These are phyloP conservation scores for Fusarium sp. DNA, from an alignment of 2,329 filamentous ascomycete genomes.

Conservation along the genomic window DNA sequence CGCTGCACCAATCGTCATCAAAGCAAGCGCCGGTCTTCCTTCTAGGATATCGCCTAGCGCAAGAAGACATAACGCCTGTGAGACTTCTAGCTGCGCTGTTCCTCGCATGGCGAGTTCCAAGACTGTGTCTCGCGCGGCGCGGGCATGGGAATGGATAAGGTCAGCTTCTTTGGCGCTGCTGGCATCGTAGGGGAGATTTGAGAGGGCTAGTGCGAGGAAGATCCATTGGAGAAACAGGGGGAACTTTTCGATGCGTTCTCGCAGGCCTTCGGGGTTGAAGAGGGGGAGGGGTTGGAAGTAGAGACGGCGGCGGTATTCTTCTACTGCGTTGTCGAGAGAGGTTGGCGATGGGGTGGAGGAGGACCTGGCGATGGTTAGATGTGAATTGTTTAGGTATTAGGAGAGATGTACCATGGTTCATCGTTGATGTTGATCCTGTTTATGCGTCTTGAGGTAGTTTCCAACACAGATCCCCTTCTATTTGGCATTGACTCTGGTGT, in stretches of 20 bases:
- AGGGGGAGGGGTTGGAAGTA: slow-evolving; percentile 42
- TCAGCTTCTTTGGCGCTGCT: slow-evolving; percentile 29
- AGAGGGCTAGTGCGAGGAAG: slow-evolving; percentile 24
- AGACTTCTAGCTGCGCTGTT: slow-evolving; percentile 28
- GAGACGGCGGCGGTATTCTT: slow-evolving; percentile 30
- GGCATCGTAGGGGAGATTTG: slow-evolving; percentile 20
- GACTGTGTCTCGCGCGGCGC: slow-evolving; percentile 25
- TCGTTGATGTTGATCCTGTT: slow-evolving; percentile 2
- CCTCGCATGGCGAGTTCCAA: slow-evolving; percentile 28
- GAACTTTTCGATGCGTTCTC: slow-evolving; percentile 12
- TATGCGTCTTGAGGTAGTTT: slow-evolving; percentile 2
- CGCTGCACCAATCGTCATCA: slow-evolving; percentile 41
- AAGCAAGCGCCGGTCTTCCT: slow-evolving; percentile 28
- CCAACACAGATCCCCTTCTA: background rate
- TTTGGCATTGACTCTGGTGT: slow-evolving; percentile 20
- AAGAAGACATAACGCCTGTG: slow-evolving; percentile 23
- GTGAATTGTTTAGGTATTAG: fast-evolving
- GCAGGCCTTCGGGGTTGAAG: slow-evolving; percentile 17
- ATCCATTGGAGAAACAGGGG: slow-evolving; percentile 34
- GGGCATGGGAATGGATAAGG: slow-evolving; percentile 12
- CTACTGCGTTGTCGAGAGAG: slow-evolving; percentile 19
- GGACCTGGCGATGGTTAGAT: background rate
- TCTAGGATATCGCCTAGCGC: slow-evolving; percentile 29
- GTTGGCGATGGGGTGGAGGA: slow-evolving; percentile 4
- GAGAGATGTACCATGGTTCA: background rate